Conservation (phyloP, 139 green algal species). For the Parachlorella kessleri region DNA sequence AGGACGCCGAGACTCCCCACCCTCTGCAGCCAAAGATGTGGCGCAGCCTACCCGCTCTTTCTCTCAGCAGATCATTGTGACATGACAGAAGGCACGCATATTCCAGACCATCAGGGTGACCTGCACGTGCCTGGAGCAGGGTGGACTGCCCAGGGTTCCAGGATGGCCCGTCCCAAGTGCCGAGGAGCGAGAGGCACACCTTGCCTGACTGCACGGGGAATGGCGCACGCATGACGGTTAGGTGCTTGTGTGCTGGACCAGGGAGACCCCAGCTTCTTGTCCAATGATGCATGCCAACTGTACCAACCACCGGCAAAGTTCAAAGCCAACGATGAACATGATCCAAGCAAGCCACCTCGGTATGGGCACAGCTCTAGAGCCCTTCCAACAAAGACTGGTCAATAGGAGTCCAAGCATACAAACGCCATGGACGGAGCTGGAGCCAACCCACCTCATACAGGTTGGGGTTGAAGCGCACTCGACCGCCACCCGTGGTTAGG, state of each 20-base stretch:
- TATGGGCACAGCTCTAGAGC: neutral
- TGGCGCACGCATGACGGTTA: too few species aligned
- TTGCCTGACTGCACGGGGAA: too few species aligned
- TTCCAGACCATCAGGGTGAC: conserved; percentile 72
- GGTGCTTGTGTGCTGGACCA: neutral
- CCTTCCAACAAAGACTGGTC: too few species aligned
- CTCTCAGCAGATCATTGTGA: neutral
- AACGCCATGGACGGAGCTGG: neutral
- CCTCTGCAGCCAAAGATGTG: neutral
- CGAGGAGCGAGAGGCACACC: conserved; percentile 76
- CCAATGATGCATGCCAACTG: neutral
- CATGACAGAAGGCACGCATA: neutral
- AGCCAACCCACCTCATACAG: conserved; percentile 71
- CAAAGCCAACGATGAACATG: neutral
- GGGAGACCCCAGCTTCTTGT: neutral
- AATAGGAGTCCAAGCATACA: neutral
- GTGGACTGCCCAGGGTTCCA: conserved; percentile 71
- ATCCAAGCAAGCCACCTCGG: neutral
- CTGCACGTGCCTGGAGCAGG: conserved; percentile 79
- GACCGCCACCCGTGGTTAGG: conserved; percentile 63
- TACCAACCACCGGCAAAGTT: neutral
- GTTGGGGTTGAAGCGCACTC: conserved; percentile 77
- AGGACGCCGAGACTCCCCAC: neutral
- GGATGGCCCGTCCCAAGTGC: conserved; percentile 64
- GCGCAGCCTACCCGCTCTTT: neutral